Percentiles rank a stretch among this genome's conserved stretches.
These are phyloP conservation scores for Fusarium protoensiforme DNA, from an alignment of 2,329 filamentous ascomycete genomes.

Conservation along the genomic window DNA sequence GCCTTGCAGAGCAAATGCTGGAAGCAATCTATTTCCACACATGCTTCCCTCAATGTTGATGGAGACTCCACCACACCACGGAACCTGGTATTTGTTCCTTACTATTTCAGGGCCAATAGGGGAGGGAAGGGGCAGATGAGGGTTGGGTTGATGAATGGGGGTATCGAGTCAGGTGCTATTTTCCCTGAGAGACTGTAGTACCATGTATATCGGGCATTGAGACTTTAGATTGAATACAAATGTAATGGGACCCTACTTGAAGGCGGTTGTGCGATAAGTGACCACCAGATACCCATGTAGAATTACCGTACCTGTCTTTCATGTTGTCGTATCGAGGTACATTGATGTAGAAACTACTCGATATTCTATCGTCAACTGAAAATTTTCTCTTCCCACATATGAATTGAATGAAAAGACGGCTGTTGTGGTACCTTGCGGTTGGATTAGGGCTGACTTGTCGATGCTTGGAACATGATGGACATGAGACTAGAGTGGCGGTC, in stretches of 20 bases:
- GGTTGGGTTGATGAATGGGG: slow-evolving; percentile 22
- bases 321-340: background rate
- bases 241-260: background rate
- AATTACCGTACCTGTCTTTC: background rate
- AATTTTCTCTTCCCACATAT: too few relatives aligned
- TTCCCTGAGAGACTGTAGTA: slow-evolving; percentile 14
- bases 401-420: background rate
- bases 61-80: background rate
- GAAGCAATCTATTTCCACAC: slow-evolving; percentile 3
- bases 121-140: slow-evolving; percentile 31
- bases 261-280: background rate
- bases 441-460: background rate
- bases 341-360: background rate
- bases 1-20: slow-evolving; percentile 11
- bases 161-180: slow-evolving; percentile 1
- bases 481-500: background rate
- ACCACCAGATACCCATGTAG: background rate
- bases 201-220: background rate
- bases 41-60: background rate
- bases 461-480: background rate
- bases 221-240: background rate
- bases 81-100: slow-evolving; percentile 12
- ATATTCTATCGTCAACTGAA: background rate
- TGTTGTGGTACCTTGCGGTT: background rate
- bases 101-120: slow-evolving; percentile 21